phyloP scores from a whole-genome alignment of 306 rosid species.

The Quercus cerris region DNA sequence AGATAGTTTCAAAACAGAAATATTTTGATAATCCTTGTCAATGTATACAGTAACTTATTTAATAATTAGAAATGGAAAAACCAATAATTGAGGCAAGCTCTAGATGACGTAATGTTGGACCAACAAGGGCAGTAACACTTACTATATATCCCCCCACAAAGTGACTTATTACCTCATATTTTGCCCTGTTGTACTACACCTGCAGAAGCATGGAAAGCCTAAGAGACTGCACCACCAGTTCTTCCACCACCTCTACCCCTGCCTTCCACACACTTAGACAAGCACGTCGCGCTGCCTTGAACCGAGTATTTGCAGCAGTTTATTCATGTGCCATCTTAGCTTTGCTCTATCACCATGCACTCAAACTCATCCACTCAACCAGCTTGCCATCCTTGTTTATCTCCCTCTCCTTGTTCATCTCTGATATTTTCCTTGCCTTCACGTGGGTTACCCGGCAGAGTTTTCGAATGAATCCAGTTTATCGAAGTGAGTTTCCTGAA shows the following conservation, averaged over 20 bases:
- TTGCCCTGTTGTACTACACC: background rate
- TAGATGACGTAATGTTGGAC: too few relatives aligned
- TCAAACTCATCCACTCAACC: conserved; percentile 18
- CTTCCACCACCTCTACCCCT: background rate
- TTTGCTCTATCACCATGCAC: conserved; percentile 24
- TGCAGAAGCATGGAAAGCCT: background rate
- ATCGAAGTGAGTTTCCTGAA: conserved; percentile 21
- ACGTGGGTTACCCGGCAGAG: conserved; percentile 21
- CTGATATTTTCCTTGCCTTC: conserved; percentile 32
- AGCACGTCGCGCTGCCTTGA: conserved; percentile 9
- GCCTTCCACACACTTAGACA: conserved; percentile 16
- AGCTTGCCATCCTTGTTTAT: conserved; percentile 14
- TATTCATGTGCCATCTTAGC: conserved; percentile 23
- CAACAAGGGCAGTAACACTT: too few relatives aligned
- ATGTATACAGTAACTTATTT: too few relatives aligned
- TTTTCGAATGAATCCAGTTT: conserved; percentile 23
- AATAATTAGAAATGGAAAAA: too few relatives aligned
- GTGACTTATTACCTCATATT: background rate
- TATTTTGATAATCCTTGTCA: rapidly evolving
- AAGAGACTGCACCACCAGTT: background rate
- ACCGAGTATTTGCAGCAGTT: conserved; percentile 25
- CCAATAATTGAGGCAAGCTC: too few relatives aligned
- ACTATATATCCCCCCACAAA: too few relatives aligned
- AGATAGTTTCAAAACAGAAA: too few relatives aligned
- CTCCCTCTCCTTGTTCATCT: conserved; percentile 24